Percentiles rank a stretch among this genome's conserved stretches.
phyloP scores from a whole-genome alignment of 192 early-diverging fungal genomes.

The Coemansia sp. region DNA sequence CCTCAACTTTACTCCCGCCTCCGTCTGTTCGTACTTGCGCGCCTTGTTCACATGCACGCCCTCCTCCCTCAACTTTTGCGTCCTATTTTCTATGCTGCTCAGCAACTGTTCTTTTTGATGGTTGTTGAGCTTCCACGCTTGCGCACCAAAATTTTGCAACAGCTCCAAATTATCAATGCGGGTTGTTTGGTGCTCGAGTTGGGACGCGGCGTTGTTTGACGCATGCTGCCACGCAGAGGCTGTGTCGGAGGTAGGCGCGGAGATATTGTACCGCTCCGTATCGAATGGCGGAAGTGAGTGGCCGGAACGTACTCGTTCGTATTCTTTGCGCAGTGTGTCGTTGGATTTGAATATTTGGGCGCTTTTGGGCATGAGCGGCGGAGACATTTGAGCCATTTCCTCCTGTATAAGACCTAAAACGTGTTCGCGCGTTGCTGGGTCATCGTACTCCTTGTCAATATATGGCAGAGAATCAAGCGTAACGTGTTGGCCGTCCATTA shows the following conservation, averaged over 20 bases:
- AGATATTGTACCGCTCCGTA: constrained; percentile 33
- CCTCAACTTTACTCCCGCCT: constrained; percentile 30
- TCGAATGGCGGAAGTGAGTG: constrained; percentile 31
- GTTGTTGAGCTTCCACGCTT: constrained; percentile 48
- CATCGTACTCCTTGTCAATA: constrained; percentile 51
- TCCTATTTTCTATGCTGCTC: constrained; percentile 19
- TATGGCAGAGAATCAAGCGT: constrained; percentile 40
- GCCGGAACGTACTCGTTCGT: constrained; percentile 37
- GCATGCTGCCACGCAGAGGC: constrained; percentile 26
- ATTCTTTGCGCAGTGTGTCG: constrained; percentile 38
- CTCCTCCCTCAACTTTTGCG: constrained; percentile 14
- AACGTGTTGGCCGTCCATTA: background rate
- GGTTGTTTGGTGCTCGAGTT: constrained; percentile 48
- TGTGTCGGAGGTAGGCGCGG: too few species aligned
- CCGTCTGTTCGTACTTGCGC: constrained; percentile 39
- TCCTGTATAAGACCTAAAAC: constrained; percentile 33
- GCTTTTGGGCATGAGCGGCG: constrained; percentile 28
- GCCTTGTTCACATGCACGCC: constrained; percentile 37
- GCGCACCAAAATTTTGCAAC: constrained; percentile 47
- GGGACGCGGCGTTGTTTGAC: constrained; percentile 42
- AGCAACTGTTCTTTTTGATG: constrained; percentile 42
- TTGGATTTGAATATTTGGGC: constrained; percentile 34
- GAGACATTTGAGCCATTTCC: constrained; percentile 39
- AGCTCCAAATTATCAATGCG: constrained; percentile 45
- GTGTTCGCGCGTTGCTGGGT: constrained; percentile 20